phyloP scores from a whole-genome alignment of 2,329 filamentous ascomycete species.

The Phyllosticta paracitricarpa region DNA sequence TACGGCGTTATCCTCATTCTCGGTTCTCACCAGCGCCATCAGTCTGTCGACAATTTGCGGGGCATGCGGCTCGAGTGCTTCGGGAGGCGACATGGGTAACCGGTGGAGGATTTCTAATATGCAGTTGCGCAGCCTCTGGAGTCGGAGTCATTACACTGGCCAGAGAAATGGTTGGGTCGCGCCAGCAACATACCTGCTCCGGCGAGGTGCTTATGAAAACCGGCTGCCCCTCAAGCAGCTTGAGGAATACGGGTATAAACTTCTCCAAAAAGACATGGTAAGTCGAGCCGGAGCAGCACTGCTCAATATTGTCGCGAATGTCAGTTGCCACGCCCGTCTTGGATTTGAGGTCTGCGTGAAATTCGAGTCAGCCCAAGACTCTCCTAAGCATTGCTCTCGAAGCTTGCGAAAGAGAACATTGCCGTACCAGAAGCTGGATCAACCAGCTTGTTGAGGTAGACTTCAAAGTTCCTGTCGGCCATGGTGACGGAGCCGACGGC shows the following conservation, averaged over 20 bases:
- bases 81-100: conserved; percentile 62
- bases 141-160: neutral
- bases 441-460: conserved; percentile 37
- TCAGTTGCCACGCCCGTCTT: conserved; percentile 77
- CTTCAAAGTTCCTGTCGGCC: conserved; percentile 35
- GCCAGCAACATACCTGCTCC: conserved; percentile 59
- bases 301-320: conserved; percentile 83
- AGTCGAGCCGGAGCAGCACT: conserved; percentile 67
- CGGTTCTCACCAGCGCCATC: conserved; percentile 75
- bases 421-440: conserved; percentile 30
- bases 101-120: conserved; percentile 91
- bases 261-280: conserved; percentile 77
- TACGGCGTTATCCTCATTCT: conserved; percentile 99
- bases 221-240: conserved; percentile 72
- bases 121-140: conserved; percentile 74
- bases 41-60: conserved; percentile 81
- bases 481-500: conserved; percentile 15
- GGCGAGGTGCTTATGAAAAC: conserved; percentile 84
- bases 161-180: neutral
- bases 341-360: conserved; percentile 59
- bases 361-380: neutral
- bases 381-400: neutral
- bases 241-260: conserved; percentile 81
- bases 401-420: neutral
- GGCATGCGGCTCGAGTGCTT: conserved; percentile 81